Evolutionary conservation across 352 stramenopile genomes (phyloP), one percentile per base, ranked within the genome.

Genomic region (Pythium monospermum): DNA sequence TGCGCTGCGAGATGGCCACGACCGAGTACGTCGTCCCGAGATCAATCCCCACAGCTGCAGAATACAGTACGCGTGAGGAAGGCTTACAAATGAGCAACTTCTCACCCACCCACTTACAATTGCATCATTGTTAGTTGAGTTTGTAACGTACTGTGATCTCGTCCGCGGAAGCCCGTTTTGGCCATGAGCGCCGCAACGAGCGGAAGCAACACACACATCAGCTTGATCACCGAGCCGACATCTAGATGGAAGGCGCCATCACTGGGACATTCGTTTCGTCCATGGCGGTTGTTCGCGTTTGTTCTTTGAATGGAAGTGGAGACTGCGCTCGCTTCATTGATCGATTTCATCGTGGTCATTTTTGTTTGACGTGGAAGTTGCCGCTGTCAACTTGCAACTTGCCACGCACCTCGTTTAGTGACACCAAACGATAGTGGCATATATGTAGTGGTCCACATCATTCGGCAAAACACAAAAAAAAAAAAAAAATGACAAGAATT

Each of bases 11-110:
- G 46, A 89, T 86, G 16, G 71, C 79, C 16, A 87, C 79, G 10
- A 86, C 73, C 31, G 78, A 90, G 68, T 86, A 90, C 58, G 78
- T 90, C 36, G 78, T 90, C 35, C 78, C 78, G 13, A 87, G 64
- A 44, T 90, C 79, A 32, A 90, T 82, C 44, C 79, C 79, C 26
- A 90, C 66, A 21, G 85, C 79, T 81, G 18, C 13, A 31, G 2
- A 5, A 19, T 28, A 31, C 4, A 31, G n/a, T 31, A 25, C 27
- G 22, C 19, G 21, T 53, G 7, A 40, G 10, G 49, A 37, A 41
- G 30, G 11, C 26, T 26, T 1, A 66, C 11, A 12, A 43, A 18
- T 12, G 12, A 38, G 5, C 28, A 6, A 37, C 13, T 46, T 28
- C 13, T 6, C 16, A 59, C n/a, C n/a, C n/a, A n/a, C n/a, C n/a